Evolutionary conservation across 208 protist species (phyloP).

Genomic region (Leishmania braziliensis): DNA sequence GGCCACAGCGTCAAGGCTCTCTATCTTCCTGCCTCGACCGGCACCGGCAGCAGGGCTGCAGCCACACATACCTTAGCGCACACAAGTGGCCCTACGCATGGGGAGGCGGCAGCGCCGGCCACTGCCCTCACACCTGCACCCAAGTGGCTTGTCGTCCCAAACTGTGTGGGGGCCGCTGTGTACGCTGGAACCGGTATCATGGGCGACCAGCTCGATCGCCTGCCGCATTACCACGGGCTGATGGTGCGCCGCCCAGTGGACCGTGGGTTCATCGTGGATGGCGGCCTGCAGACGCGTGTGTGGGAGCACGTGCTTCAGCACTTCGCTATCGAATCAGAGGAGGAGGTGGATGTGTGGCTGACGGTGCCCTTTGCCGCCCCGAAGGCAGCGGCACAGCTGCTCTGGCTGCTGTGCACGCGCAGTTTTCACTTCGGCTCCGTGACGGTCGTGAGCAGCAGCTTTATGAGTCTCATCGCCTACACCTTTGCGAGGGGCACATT

Average conservation of each 20-base stretch:
- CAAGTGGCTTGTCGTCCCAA: conserved; percentile 47
- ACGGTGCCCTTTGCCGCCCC: conserved; percentile 70
- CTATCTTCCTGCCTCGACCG: conserved; percentile 38
- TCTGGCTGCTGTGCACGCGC: conserved; percentile 56
- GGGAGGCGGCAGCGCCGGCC: neutral
- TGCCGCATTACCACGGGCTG: conserved; percentile 82
- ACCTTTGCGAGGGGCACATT: conserved; percentile 8
- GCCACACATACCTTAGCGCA: neutral
- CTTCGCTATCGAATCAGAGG: conserved; percentile 68
- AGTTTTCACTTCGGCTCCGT: conserved; percentile 71
- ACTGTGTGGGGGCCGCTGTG: conserved; percentile 69
- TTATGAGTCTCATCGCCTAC: conserved; percentile 57
- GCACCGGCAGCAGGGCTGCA: neutral
- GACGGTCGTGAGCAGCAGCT: conserved; percentile 68
- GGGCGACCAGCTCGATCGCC: conserved; percentile 55
- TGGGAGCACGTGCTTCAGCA: conserved; percentile 82
- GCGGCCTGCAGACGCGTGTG: conserved; percentile 58
- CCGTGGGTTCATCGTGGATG: conserved; percentile 79
- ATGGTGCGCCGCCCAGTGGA: conserved; percentile 82
- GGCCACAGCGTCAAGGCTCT: conserved; percentile 79
- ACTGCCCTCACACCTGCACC: conserved; percentile 5
- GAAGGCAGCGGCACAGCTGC: conserved; percentile 48
- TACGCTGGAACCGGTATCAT: conserved; percentile 72
- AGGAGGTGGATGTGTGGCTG: conserved; percentile 63
- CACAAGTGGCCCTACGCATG: neutral